These are phyloP conservation scores for Penicillium cosmopolitanum DNA, from an alignment of 495 filamentous ascomycete genomes.

Conservation along the genomic window DNA sequence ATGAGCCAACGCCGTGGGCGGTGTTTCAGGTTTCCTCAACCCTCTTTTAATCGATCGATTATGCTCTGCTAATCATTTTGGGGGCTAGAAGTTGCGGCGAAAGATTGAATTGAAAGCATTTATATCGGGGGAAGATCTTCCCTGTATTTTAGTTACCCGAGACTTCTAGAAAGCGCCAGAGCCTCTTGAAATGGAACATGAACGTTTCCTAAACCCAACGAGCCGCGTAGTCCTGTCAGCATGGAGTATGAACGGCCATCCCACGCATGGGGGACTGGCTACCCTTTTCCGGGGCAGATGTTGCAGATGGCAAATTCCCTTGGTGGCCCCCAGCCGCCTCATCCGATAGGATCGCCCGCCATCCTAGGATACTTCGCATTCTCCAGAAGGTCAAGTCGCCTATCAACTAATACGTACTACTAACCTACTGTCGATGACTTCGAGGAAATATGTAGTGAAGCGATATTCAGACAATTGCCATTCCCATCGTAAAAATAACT, in stretches of 20 bases:
- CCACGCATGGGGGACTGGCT: no score
- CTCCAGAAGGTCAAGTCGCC: not conserved
- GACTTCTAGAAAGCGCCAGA: not conserved
- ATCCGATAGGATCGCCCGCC: slow-evolving; percentile 9
- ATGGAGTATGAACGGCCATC: not conserved
- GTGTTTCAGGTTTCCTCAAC: slow-evolving; percentile 22
- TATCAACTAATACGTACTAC: not conserved
- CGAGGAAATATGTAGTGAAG: not conserved
- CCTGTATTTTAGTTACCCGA: not conserved
- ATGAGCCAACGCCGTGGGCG: slow-evolving; percentile 2
- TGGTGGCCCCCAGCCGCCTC: not conserved
- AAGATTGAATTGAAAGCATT: not conserved
- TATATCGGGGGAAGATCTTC: not conserved
- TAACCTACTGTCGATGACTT: not conserved
- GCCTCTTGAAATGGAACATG: not conserved
- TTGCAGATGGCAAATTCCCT: not conserved
- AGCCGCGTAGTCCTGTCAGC: not conserved
- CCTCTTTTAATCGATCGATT: slow-evolving; percentile 6
- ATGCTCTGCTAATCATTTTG: not conserved
- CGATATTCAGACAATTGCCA: slow-evolving; percentile 29
- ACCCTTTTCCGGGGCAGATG: not conserved
- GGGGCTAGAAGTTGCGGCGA: not conserved
- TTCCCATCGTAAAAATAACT: slow-evolving; percentile 42
- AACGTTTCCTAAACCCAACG: not conserved
- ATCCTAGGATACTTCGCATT: not conserved